These are phyloP conservation scores for Yamadazyma laniorum DNA, from an alignment of 805 yeast species.

Conservation along the genomic window DNA sequence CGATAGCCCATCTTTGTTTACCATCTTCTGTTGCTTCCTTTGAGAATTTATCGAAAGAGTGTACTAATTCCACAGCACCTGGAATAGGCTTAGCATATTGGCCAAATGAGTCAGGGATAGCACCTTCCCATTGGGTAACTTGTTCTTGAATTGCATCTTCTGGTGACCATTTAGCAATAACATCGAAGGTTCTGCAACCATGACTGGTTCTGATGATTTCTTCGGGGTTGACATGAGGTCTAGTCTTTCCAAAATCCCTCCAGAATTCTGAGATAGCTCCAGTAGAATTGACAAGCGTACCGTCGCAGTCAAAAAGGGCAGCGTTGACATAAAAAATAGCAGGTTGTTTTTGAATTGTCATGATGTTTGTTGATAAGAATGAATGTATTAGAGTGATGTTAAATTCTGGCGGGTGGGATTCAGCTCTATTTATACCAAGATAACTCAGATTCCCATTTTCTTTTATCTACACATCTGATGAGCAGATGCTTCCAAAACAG, in stretches of 20 bases:
- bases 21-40: constrained; percentile 39
- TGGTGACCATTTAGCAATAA: constrained; percentile 71
- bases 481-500: background rate
- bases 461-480: constrained; percentile 7
- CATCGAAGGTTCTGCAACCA: constrained; percentile 82
- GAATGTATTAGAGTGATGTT: background rate
- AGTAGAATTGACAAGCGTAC: constrained; percentile 81
- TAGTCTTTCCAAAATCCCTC: constrained; percentile 66
- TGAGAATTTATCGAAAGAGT: constrained; percentile 50
- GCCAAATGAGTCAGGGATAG: constrained; percentile 70
- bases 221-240: constrained; percentile 67
- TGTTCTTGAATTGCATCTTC: constrained; percentile 66
- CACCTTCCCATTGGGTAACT: constrained; percentile 64
- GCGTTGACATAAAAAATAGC: constrained; percentile 44
- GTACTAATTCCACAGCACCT: constrained; percentile 68
- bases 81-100: constrained; percentile 71
- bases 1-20: constrained; percentile 75
- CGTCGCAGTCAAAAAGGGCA: constrained; percentile 80
- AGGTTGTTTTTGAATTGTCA: constrained; percentile 41
- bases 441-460: constrained; percentile 4
- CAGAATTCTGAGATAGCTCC: constrained; percentile 81
- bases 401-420: constrained; percentile 1
- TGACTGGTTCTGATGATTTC: constrained; percentile 73
- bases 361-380: constrained; percentile 17
- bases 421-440: constrained; percentile 5